Evolutionary conservation across 2,329 filamentous ascomycete genomes (phyloP).

Genomic region (Cladophialophora psammophila): DNA sequence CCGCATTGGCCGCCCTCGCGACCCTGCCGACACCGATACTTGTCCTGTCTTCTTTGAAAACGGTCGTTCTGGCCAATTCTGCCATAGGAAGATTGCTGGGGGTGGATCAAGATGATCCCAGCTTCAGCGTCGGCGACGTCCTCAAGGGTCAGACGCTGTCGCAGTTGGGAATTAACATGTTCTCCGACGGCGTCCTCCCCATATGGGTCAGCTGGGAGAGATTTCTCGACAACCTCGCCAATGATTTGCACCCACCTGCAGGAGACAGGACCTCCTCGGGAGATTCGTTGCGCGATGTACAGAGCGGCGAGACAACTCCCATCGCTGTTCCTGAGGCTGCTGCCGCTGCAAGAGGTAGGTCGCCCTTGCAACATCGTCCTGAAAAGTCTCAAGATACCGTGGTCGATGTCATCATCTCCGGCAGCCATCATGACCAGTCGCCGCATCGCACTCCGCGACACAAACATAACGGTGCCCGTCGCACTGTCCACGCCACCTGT

Average conservation of each 20-base stretch:
- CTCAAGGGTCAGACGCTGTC: slow-evolving; percentile 71
- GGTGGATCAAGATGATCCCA: slow-evolving; percentile 50
- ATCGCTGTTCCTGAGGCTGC: slow-evolving; percentile 11
- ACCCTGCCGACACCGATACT: slow-evolving; percentile 76
- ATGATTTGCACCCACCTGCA: slow-evolving; percentile 18
- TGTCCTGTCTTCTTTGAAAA: slow-evolving; percentile 72
- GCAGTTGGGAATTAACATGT: slow-evolving; percentile 75
- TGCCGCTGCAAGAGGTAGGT: slow-evolving; percentile 23
- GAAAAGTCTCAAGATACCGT: slow-evolving; percentile 65
- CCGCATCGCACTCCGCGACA: slow-evolving; percentile 41
- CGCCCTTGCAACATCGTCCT: slow-evolving; percentile 41
- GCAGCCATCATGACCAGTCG: slow-evolving; percentile 45
- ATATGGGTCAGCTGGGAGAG: slow-evolving; percentile 60
- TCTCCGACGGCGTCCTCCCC: slow-evolving; percentile 67
- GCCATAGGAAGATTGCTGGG: slow-evolving; percentile 75
- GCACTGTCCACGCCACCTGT: slow-evolving; percentile 61
- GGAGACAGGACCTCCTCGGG: slow-evolving; percentile 2
- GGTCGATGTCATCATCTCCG: slow-evolving; percentile 70
- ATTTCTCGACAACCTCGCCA: slow-evolving; percentile 62
- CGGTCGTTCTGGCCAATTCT: slow-evolving; percentile 75
- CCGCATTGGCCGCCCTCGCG: slow-evolving; percentile 72
- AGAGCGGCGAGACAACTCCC: slow-evolving; percentile 32
- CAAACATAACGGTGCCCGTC: slow-evolving; percentile 47
- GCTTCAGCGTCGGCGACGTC: slow-evolving; percentile 60
- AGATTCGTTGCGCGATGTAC: slow-evolving; percentile 17